Conservation (phyloP, 352 stramenopile species). For the Blastocystis sp. region DNA sequence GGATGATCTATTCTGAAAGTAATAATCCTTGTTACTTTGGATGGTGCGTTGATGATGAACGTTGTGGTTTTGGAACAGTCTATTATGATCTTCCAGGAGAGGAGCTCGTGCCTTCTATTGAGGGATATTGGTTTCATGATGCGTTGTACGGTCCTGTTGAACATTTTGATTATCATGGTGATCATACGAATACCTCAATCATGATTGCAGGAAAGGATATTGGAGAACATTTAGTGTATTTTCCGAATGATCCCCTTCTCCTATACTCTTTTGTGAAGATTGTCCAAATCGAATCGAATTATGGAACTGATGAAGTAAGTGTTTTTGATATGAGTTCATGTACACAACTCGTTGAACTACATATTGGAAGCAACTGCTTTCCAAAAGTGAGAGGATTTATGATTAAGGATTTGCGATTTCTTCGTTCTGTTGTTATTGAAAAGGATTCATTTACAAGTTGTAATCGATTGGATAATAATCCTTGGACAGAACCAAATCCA, state of each 20-base stretch:
- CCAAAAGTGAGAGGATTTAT: neutral
- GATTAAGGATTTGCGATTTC: neutral
- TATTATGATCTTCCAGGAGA: neutral
- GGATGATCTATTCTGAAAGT: neutral
- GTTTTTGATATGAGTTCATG: neutral
- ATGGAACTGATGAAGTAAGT: neutral
- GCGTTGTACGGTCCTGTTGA: neutral
- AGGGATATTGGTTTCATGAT: conserved; percentile 18
- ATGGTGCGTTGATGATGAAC: neutral
- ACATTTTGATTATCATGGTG: conserved; percentile 7
- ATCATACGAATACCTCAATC: neutral
- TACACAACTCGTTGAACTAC: neutral
- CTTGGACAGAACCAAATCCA: neutral
- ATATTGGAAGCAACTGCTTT: conserved; percentile 45
- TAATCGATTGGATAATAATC: neutral
- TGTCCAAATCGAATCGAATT: neutral
- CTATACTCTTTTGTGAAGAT: neutral
- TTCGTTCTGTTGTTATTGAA: conserved; percentile 1
- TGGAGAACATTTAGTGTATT: neutral
- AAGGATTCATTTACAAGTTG: neutral
- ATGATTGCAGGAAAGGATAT: neutral
- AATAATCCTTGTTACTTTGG: conserved; percentile 1
- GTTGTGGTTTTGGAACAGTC: conserved; percentile 24
- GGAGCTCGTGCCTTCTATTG: neutral
- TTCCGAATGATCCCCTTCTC: neutral